A percentile compares a stretch with the other conserved stretches of the same genome.
These are phyloP conservation scores for Yarrowia porcina DNA, from an alignment of 805 yeast species.

Conservation along the genomic window DNA sequence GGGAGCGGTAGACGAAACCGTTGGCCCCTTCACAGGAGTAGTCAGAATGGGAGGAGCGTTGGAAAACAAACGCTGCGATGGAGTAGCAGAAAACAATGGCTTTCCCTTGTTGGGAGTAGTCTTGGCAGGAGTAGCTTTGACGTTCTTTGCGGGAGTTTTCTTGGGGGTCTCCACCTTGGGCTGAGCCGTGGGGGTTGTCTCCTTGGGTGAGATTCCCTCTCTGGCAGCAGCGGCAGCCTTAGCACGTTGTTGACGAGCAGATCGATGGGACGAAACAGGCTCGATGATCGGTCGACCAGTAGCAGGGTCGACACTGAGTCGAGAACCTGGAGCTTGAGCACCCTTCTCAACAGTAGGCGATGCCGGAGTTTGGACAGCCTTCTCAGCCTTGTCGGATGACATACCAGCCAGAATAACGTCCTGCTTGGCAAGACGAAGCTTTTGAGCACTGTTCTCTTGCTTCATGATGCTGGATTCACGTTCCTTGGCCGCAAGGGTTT, in stretches of 20 bases:
- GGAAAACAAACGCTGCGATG: too few species aligned
- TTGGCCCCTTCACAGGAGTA: neutral
- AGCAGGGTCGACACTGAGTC: too few species aligned
- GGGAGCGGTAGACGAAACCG: neutral
- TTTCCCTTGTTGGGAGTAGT: neutral
- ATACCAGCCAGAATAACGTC: neutral
- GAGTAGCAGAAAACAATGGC: neutral
- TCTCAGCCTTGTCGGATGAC: neutral
- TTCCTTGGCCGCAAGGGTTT: neutral
- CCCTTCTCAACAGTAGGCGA: too few species aligned
- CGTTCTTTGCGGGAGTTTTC: neutral
- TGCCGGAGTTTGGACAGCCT: too few species aligned
- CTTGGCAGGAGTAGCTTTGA: neutral
- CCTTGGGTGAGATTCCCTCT: neutral
- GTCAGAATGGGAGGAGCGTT: too few species aligned
- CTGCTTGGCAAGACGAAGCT: neutral
- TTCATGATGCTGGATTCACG: neutral
- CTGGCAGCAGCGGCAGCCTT: neutral
- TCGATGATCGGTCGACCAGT: neutral
- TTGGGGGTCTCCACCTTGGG: neutral
- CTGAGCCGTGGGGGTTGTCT: neutral
- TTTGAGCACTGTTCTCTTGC: slow-evolving; percentile 1
- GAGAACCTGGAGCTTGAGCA: too few species aligned
- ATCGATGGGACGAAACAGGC: neutral
- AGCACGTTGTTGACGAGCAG: neutral